A percentile compares a stretch with the other conserved stretches of the same genome.
These are phyloP conservation scores for Lipomyces lipofer DNA, from an alignment of 805 yeast genomes.

Conservation along the genomic window DNA sequence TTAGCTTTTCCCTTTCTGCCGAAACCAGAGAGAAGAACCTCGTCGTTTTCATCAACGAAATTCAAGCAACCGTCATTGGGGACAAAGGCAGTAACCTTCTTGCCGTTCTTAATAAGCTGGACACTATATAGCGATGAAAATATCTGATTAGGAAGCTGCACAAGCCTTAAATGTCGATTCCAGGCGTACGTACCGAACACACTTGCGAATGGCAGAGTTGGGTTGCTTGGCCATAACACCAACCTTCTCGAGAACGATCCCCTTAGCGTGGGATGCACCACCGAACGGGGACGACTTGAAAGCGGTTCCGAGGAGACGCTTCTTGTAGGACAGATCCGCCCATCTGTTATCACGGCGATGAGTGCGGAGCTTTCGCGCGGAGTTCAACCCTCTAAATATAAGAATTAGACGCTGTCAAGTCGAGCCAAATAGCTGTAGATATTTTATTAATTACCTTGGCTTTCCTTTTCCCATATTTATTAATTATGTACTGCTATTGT, in stretches of 20 bases:
- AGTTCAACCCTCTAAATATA: constrained; percentile 85
- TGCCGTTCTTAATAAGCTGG: constrained; percentile 99
- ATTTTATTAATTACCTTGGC: constrained; percentile 53
- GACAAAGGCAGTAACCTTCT: constrained; percentile 99
- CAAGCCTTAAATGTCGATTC: too few relatives aligned
- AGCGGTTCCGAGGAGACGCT: constrained; percentile 99
- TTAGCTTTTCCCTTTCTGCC: constrained; percentile 99
- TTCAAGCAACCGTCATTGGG: constrained; percentile 99
- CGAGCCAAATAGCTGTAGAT: not conserved
- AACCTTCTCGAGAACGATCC: constrained; percentile 98
- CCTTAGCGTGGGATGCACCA: constrained; percentile 99
- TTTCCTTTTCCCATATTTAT: constrained; percentile 98
- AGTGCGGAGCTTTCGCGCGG: constrained; percentile 99
- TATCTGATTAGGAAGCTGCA: too few relatives aligned
- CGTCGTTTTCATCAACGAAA: constrained; percentile 99
- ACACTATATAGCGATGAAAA: constrained; percentile 52
- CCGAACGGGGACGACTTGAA: constrained; percentile 99
- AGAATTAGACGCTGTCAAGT: not conserved
- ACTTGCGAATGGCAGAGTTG: constrained; percentile 99
- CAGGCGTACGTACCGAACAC: constrained; percentile 79
- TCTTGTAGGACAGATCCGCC: constrained; percentile 98
- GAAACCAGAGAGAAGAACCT: constrained; percentile 99
- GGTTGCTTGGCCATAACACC: constrained; percentile 99
- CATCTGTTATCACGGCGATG: constrained; percentile 99
- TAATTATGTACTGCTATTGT: constrained; percentile 22